Evolutionary conservation across 768 basidiomycete species (phyloP).

Genomic region (Clitopilus hobsonii): DNA sequence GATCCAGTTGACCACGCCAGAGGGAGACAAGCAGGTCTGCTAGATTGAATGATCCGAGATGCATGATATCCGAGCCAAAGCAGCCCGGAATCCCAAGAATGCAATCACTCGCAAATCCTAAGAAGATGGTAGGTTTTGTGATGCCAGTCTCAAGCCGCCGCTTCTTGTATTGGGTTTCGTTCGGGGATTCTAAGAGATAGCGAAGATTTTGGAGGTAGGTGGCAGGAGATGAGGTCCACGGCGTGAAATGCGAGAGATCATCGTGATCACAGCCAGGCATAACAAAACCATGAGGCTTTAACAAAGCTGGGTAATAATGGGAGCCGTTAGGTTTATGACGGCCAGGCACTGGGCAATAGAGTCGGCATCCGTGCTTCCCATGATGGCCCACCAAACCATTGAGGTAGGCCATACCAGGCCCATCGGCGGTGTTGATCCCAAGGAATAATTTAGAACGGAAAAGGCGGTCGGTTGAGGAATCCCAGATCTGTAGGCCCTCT

Average conservation of each 20-base stretch:
- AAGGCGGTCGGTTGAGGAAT: constrained; percentile 12
- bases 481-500: constrained; percentile 19
- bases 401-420: constrained; percentile 23
- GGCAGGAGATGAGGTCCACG: too few relatives aligned
- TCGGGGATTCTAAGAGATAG: neutral
- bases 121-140: constrained; percentile 28
- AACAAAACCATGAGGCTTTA: constrained; percentile 19
- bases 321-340: constrained; percentile 14
- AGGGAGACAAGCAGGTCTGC: too few relatives aligned
- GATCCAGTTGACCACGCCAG: too few relatives aligned
- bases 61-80: too few relatives aligned
- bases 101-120: too few relatives aligned
- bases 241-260: constrained; percentile 19
- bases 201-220: constrained; percentile 7
- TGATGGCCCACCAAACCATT: constrained; percentile 27
- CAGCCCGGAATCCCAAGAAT: too few relatives aligned
- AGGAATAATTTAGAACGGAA: constrained; percentile 16
- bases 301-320: constrained; percentile 17
- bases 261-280: constrained; percentile 18
- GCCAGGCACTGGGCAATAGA: constrained; percentile 21
- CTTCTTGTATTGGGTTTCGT: neutral
- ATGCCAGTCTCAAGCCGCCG: constrained; percentile 28
- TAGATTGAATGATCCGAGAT: too few relatives aligned
- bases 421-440: constrained; percentile 25
- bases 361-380: constrained; percentile 20